Evolutionary conservation across 352 stramenopile genomes (phyloP), one percentile per base, ranked within the genome.

Genomic region (Pythium utonaiense): DNA sequence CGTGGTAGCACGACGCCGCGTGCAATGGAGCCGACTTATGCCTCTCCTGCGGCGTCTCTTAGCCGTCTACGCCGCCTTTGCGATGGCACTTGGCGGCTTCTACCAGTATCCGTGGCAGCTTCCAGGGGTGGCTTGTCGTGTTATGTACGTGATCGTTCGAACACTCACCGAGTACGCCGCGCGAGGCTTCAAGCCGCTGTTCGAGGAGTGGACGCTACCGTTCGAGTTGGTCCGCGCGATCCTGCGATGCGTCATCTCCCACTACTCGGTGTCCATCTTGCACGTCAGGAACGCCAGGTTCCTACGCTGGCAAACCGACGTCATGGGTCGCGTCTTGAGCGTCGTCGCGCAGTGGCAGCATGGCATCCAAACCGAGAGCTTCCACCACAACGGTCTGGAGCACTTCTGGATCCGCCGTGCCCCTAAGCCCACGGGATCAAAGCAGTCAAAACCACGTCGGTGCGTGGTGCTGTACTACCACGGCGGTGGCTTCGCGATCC

Each of bases 381-480:
- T 67, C 22, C 1, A 59, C 22, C 30, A 50, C 47, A 62, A 67
- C 45, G 57, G 53, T 3, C 60, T 65, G 14, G 50, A 68, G 30
- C 64, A 71, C 25, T 7, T 70, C 3, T 70, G 64, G 62, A 19
- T 69, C 6, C 33, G 31, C 13, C 30, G 16, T 13, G 17, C 6
- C n/a, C 14, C 25, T 12, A 17, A 2, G 16, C 6, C 5, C 27
- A 12, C 16, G 4, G 33, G 3, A 16, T 3, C 2, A n/a, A n/a
- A n/a, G n/a, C 27, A 19, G 2, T 36, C 6, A 21, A 50, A n/a
- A 6, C 49, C 12, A 9, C 28, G 28, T 30, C 55, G 55, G 28
- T 47, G 49, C 21, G 62, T 64, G 10, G 51, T 65, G 25, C 19
- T 70, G 4, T 64, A 59, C 44, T 51, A 47, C 50, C 62, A 70